phyloP scores from a whole-genome alignment of 192 early-diverging fungal species.

The Linnemannia zychae region DNA sequence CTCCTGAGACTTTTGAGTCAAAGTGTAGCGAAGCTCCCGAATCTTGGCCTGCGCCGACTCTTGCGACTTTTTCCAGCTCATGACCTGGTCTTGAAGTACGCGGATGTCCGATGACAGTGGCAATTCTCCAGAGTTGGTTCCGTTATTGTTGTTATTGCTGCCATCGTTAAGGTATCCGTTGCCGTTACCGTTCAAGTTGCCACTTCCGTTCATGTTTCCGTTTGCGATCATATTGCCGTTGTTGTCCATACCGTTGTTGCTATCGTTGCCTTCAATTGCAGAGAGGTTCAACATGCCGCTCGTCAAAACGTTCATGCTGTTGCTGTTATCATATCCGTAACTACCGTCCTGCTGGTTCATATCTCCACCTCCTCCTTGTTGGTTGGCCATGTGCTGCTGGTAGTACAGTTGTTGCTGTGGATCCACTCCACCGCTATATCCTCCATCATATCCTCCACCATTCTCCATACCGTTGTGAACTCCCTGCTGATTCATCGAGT shows the following conservation, averaged over 20 bases:
- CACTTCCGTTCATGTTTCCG: slow-evolving; percentile 8
- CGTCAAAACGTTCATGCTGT: slow-evolving; percentile 11
- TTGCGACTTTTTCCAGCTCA: slow-evolving; percentile 48
- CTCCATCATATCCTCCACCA: slow-evolving; percentile 23
- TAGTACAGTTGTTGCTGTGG: slow-evolving; percentile 9
- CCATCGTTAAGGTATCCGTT: slow-evolving; percentile 12
- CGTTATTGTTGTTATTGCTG: slow-evolving; percentile 11
- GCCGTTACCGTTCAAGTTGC: slow-evolving; percentile 7
- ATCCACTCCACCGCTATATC: slow-evolving; percentile 26
- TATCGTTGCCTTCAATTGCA: slow-evolving; percentile 16
- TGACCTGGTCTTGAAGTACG: slow-evolving; percentile 46
- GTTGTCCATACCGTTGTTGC: slow-evolving; percentile 26
- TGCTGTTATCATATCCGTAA: slow-evolving; percentile 13
- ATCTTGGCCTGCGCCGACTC: slow-evolving; percentile 38
- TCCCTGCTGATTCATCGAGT: slow-evolving; percentile 7
- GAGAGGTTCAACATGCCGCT: slow-evolving; percentile 17
- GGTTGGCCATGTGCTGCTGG: slow-evolving; percentile 5
- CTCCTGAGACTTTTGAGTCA: slow-evolving; percentile 54
- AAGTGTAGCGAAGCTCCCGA: slow-evolving; percentile 32
- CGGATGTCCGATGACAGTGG: slow-evolving; percentile 29
- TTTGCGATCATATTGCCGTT: neutral
- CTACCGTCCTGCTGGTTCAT: slow-evolving; percentile 5
- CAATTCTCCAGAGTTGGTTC: slow-evolving; percentile 5
- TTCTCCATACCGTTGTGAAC: slow-evolving; percentile 17
- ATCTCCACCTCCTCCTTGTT: slow-evolving; percentile 11